Evolutionary conservation across 2,329 filamentous ascomycete genomes (phyloP), one percentile per base, ranked within the genome.

Genomic region (Aschersonia sp.): DNA sequence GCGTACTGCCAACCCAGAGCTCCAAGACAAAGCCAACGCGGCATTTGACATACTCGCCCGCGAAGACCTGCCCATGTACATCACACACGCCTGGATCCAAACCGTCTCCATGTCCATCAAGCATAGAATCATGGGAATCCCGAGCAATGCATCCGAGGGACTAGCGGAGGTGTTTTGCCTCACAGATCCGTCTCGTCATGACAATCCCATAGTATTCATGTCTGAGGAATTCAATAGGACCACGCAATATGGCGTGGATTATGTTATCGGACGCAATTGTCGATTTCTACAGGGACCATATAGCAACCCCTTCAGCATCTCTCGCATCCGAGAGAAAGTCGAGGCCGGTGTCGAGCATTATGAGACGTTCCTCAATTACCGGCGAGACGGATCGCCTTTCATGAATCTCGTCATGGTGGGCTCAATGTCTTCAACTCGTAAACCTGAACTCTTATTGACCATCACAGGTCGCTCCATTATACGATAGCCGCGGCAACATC

Each of bases 351-450:
- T 76, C 53, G 84, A 88, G 55, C 77, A 82, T 52, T 83, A 74
- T 47, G 85, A 89, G 55, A 77, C 85, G 0, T 79, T 89, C 48
- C 64, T 89, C 39, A 89, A 89, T 60, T 89, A 85, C 56, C 76
- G 83, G 32, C 76, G 83, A n/a, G 83, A 87, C 54, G 83, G 83
- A 0, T 83, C 81, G 1, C 81, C 82, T 0, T 87, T 87, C 57
- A 81, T 87, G 73, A 88, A 87, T 51, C 69, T 88, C 2, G 68
- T 87, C 30, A 84, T 85, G 78, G 74, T 77, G n/a, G 49, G 53
- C 47, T 22, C 22, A 22, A 22, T 22, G 22, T 22, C 22, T 22
- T 22, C 22, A 3, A 22, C 22, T 22, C 22, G 22, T 30, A 14
- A 9, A 39, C 10, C 6, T 39, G 35, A 8, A 3, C 35, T 39